Conservation (phyloP, 768 basidiomycete genomes). For the Collybiopsis luxurians region DNA sequence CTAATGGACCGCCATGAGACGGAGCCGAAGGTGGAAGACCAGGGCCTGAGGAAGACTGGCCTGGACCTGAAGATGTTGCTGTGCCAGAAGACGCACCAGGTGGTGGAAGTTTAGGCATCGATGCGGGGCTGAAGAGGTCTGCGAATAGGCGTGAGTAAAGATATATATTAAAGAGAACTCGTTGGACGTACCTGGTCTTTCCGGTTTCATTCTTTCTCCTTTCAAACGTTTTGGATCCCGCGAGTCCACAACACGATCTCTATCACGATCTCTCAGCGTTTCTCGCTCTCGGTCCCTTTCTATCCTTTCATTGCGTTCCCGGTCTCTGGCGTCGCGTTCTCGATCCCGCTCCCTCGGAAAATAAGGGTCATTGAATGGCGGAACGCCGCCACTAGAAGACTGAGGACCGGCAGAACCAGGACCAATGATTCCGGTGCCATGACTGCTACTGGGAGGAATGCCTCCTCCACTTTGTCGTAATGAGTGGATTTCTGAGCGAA, state of each 20-base stretch:
- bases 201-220: constrained; percentile 43
- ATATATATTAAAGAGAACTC: background rate
- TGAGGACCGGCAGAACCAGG: constrained; percentile 13
- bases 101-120: constrained; percentile 36
- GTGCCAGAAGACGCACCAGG: constrained; percentile 22
- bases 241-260: constrained; percentile 29
- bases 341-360: constrained; percentile 12
- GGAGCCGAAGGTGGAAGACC: constrained; percentile 32
- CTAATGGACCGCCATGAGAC: constrained; percentile 11
- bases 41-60: constrained; percentile 30
- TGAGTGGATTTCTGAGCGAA: constrained; percentile 66
- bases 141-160: background rate
- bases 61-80: constrained; percentile 22
- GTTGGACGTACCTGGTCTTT: constrained; percentile 12
- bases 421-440: constrained; percentile 18
- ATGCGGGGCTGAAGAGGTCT: constrained; percentile 25
- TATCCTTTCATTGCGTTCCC: constrained; percentile 10
- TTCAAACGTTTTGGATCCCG: constrained; percentile 45
- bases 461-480: constrained; percentile 34
- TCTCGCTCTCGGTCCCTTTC: constrained; percentile 31
- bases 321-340: background rate
- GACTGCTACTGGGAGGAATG: constrained; percentile 33
- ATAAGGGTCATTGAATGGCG: constrained; percentile 18
- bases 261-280: constrained; percentile 22
- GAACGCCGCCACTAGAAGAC: constrained; percentile 25